These are phyloP conservation scores for Echium plantagineum DNA, from an alignment of 257 asterid genomes.

Conservation along the genomic window DNA sequence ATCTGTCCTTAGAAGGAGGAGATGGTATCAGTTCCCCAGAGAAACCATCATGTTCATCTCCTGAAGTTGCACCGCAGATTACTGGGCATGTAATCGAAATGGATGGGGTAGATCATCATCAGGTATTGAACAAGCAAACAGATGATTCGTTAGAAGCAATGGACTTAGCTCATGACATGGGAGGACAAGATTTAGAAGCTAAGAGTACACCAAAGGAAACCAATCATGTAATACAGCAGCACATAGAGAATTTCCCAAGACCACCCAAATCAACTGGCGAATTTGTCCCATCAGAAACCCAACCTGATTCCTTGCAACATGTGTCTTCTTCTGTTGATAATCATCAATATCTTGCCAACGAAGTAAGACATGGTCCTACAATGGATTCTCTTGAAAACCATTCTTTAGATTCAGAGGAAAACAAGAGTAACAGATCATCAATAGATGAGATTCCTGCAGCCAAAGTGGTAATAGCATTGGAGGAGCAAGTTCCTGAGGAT, in stretches of 20 bases:
- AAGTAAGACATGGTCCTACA: slow-evolving; percentile 16
- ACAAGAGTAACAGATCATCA: slow-evolving; percentile 17
- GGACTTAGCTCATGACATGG: slow-evolving; percentile 9
- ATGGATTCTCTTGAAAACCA: slow-evolving; percentile 23
- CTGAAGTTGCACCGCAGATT: slow-evolving; percentile 11
- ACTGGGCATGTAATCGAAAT: slow-evolving; percentile 20
- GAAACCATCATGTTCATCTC: slow-evolving; percentile 9
- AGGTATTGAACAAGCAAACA: slow-evolving; percentile 11
- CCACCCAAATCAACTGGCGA: slow-evolving; percentile 7
- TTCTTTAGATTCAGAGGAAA: slow-evolving; percentile 23
- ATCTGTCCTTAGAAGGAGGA: slow-evolving; percentile 9
- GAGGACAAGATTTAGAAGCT: slow-evolving; percentile 19
- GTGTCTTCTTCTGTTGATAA: slow-evolving; percentile 10
- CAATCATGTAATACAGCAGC: slow-evolving; percentile 9
- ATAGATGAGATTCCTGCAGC: slow-evolving; percentile 18
- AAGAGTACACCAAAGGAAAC: slow-evolving; percentile 19
- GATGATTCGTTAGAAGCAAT: slow-evolving; percentile 11
- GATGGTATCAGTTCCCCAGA: slow-evolving; percentile 11
- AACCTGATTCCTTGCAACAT: slow-evolving; percentile 22
- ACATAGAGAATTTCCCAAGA: slow-evolving; percentile 21
- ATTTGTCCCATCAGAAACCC: not conserved
- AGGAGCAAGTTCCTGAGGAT: slow-evolving; percentile 11
- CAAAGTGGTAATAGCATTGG: slow-evolving; percentile 16
- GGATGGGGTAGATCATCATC: slow-evolving; percentile 17
- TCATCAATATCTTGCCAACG: not conserved